phyloP scores from a whole-genome alignment of 352 stramenopile species.

The Hyaloperonospora brassicae region DNA sequence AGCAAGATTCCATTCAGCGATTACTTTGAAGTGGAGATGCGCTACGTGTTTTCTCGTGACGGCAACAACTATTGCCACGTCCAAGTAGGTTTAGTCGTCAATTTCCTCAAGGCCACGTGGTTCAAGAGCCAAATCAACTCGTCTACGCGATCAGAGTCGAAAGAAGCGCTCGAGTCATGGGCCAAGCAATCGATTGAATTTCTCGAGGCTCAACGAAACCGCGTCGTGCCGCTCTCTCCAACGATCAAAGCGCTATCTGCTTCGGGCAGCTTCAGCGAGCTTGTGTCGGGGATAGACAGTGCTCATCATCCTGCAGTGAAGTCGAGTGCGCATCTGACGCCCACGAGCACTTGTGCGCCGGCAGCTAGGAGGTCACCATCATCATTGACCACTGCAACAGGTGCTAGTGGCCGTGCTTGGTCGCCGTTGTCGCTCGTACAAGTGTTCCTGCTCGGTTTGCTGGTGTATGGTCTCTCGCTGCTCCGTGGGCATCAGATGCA shows the following conservation, averaged over 20 bases:
- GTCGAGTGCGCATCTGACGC: conserved; percentile 1
- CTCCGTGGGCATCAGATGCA: conserved; percentile 36
- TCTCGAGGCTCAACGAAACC: conserved; percentile 32
- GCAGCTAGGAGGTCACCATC: not conserved
- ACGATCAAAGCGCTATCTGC: conserved; percentile 11
- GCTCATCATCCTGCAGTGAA: conserved; percentile 14
- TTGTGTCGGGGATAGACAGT: conserved; percentile 15
- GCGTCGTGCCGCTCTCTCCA: conserved; percentile 15
- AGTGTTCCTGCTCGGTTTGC: conserved; percentile 29
- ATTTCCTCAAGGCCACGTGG: conserved; percentile 78
- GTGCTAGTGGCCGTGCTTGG: conserved; percentile 4
- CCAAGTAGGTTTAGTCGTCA: conserved; percentile 58
- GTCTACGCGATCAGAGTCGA: conserved; percentile 61
- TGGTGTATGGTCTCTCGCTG: conserved; percentile 32
- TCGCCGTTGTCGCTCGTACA: conserved; percentile 15
- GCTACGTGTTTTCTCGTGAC: conserved; percentile 68
- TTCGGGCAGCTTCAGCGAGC: conserved; percentile 18
- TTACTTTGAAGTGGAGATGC: conserved; percentile 79
- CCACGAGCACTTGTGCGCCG: conserved; percentile 4
- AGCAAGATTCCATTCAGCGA: conserved; percentile 72
- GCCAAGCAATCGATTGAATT: conserved; percentile 42
- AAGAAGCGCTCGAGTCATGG: conserved; percentile 60
- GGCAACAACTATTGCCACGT: conserved; percentile 70
- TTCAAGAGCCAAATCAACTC: conserved; percentile 82
- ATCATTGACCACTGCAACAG: not conserved